Evolutionary conservation across 306 rosid species (phyloP).

Genomic region (Astragalus glycyphyllos): DNA sequence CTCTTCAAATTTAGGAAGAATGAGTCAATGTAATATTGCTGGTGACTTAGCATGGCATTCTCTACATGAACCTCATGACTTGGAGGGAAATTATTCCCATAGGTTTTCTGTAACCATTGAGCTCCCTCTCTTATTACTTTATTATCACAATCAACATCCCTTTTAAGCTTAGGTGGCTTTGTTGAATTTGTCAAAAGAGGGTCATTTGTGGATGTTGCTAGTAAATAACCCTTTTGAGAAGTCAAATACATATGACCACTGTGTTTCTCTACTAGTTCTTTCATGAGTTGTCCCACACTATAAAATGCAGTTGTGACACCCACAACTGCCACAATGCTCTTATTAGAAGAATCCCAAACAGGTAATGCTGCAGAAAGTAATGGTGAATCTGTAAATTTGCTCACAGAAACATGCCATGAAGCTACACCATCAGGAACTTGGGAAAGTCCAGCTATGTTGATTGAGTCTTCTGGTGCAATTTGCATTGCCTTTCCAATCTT

Average conservation of each 20-base stretch:
- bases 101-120: constrained; percentile 65
- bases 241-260: constrained; percentile 92
- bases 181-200: constrained; percentile 71
- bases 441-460: constrained; percentile 82
- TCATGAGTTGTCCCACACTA: constrained; percentile 94
- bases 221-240: constrained; percentile 85
- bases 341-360: constrained; percentile 78
- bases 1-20: constrained; percentile 88
- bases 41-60: constrained; percentile 68
- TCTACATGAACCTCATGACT: constrained; percentile 82
- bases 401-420: constrained; percentile 92
- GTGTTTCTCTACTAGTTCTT: constrained; percentile 87
- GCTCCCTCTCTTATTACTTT: constrained; percentile 76
- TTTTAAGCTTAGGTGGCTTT: constrained; percentile 71
- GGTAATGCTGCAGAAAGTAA: constrained; percentile 97
- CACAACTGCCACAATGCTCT: constrained; percentile 88
- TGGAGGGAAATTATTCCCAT: constrained; percentile 70
- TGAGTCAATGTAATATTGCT: constrained; percentile 84
- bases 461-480: constrained; percentile 86
- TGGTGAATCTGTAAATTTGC: constrained; percentile 90
- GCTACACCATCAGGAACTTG: constrained; percentile 95
- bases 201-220: constrained; percentile 86
- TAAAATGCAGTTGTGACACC: constrained; percentile 92
- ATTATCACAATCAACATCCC: constrained; percentile 75
- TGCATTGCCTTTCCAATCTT: constrained; percentile 83